Evolutionary conservation across 2,329 filamentous ascomycete species (phyloP).

Genomic region (Paraphaeosphaeria sporulosa): DNA sequence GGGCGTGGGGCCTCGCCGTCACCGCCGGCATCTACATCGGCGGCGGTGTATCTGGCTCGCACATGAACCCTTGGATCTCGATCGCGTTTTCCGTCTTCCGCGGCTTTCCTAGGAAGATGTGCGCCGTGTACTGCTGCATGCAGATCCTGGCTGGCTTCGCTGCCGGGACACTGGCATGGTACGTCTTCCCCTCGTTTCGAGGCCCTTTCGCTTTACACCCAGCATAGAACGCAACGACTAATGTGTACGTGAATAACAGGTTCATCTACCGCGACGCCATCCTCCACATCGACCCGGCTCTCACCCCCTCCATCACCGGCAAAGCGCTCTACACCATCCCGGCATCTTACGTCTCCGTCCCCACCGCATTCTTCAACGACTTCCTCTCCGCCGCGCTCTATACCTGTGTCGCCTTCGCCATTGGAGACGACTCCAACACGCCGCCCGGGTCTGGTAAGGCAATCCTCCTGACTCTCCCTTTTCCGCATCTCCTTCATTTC

Average conservation of each 20-base stretch:
- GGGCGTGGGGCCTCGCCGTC: conserved; percentile 62
- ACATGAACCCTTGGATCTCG: conserved; percentile 58
- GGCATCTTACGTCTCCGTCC: conserved; percentile 67
- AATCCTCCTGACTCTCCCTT: conserved; percentile 65
- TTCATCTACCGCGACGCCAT: conserved; percentile 61
- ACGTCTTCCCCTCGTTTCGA: conserved; percentile 5
- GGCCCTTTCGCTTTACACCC: too few species aligned
- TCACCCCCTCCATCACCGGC: conserved; percentile 46
- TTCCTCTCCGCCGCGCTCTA: conserved; percentile 71
- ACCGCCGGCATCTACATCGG: conserved; percentile 60
- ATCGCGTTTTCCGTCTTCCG: conserved; percentile 57
- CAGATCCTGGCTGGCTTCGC: conserved; percentile 62
- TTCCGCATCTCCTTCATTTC: conserved; percentile 74
- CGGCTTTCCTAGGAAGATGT: conserved; percentile 66
- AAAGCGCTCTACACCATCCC: conserved; percentile 74
- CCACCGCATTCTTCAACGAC: conserved; percentile 75
- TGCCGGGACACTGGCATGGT: conserved; percentile 55
- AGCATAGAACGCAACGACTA: conserved; percentile 9
- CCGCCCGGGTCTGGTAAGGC: conserved; percentile 57
- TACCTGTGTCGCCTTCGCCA: conserved; percentile 74
- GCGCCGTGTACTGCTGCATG: conserved; percentile 59
- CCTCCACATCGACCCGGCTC: conserved; percentile 62
- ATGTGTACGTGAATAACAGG: not conserved
- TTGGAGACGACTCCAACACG: conserved; percentile 59
- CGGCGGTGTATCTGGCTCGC: conserved; percentile 57